Evolutionary conservation across 331 rosid species (phyloP).

Genomic region (Dryas integrifolia): DNA sequence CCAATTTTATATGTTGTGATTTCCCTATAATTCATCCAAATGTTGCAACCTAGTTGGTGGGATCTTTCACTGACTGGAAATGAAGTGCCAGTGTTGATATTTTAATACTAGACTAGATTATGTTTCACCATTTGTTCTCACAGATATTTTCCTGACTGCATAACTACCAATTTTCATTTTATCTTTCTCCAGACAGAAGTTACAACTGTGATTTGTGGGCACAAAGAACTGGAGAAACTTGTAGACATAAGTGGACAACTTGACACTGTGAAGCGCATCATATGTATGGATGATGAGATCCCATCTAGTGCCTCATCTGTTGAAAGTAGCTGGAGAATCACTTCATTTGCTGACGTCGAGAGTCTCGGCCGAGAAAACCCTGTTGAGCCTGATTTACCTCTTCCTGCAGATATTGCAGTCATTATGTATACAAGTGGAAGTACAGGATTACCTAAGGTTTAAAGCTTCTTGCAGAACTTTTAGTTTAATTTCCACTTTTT

Average conservation of each 20-base stretch:
- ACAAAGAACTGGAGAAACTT: constrained; percentile 77
- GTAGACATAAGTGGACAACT: constrained; percentile 65
- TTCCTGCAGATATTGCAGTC: constrained; percentile 84
- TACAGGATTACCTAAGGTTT: constrained; percentile 94
- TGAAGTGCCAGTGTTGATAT: background rate
- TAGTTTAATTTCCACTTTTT: constrained; percentile 7
- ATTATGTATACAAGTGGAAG: constrained; percentile 99
- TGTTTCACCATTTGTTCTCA: background rate
- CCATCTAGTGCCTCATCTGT: constrained; percentile 47
- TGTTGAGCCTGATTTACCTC: constrained; percentile 67
- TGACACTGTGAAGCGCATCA: constrained; percentile 68
- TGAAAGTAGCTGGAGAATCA: constrained; percentile 57
- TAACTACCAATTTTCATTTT: constrained; percentile 20
- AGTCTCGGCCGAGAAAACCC: constrained; percentile 63
- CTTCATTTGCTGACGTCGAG: constrained; percentile 59
- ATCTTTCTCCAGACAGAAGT: constrained; percentile 72
- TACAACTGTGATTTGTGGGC: constrained; percentile 85
- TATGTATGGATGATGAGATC: constrained; percentile 71
- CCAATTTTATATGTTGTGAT: constrained; percentile 3
- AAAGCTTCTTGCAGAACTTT: constrained; percentile 32
- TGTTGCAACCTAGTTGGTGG: constrained; percentile 5
- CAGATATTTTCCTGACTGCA: constrained; percentile 12
- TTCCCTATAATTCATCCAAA: background rate
- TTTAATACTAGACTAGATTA: constrained; percentile 1
- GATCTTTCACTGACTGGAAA: constrained; percentile 5